These are phyloP conservation scores for Chlorella sp. DNA, from an alignment of 139 green algal species.

Conservation along the genomic window DNA sequence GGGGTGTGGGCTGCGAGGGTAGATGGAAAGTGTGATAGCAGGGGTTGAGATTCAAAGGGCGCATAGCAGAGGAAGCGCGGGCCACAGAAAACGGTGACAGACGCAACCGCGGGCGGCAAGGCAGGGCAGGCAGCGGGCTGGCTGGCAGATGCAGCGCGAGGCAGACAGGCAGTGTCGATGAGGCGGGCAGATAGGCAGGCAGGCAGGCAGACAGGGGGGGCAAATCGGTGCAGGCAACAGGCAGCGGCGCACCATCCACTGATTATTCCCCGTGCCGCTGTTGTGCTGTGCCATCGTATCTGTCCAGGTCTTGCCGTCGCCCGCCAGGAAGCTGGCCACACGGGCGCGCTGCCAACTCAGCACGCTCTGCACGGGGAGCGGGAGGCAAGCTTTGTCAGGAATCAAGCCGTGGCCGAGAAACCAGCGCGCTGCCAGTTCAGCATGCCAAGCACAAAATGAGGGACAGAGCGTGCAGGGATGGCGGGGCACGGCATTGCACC, in stretches of 20 bases:
- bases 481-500: too few species aligned
- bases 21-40: not conserved
- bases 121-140: too few species aligned
- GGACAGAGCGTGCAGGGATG: too few species aligned
- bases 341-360: conserved; percentile 70
- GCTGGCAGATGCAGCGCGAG: too few species aligned
- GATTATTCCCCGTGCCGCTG: conserved; percentile 75
- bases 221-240: not conserved
- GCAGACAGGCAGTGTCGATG: not conserved
- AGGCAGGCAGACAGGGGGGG: not conserved
- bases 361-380: conserved; percentile 1
- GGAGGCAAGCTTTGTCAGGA: not conserved
- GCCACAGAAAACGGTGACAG: too few species aligned
- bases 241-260: conserved; percentile 66
- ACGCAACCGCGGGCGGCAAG: too few species aligned
- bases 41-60: too few species aligned
- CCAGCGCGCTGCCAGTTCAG: too few species aligned
- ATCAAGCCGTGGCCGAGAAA: too few species aligned
- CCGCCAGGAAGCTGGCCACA: conserved; percentile 63
- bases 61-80: too few species aligned
- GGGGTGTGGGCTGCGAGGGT: not conserved
- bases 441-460: too few species aligned
- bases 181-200: not conserved
- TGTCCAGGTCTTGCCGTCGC: conserved; percentile 57
- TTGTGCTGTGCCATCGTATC: conserved; percentile 61